These are phyloP conservation scores for Carpinus viminea DNA, from an alignment of 306 rosid species.

Conservation along the genomic window DNA sequence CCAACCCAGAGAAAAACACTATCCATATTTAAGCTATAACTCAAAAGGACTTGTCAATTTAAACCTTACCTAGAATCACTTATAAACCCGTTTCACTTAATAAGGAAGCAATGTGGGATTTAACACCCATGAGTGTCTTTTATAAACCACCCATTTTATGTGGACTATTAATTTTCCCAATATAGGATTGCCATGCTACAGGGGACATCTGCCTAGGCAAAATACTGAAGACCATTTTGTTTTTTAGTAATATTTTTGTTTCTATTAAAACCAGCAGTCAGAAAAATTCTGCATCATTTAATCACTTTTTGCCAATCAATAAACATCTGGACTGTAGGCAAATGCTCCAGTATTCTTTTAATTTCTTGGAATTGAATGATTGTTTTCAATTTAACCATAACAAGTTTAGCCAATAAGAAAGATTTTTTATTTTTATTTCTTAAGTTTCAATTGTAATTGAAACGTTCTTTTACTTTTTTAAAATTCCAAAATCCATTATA, in stretches of 20 bases:
- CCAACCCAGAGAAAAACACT: too few species aligned
- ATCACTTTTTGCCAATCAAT: not conserved
- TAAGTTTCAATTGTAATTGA: not conserved
- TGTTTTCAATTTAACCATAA: not conserved
- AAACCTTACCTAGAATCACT: too few species aligned
- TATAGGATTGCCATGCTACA: too few species aligned
- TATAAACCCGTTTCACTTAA: too few species aligned
- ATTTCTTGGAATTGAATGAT: not conserved
- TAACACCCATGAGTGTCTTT: too few species aligned
- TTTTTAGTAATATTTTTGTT: not conserved
- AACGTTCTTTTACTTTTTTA: not conserved
- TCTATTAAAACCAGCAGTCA: not conserved
- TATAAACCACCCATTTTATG: too few species aligned
- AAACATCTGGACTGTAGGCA: not conserved
- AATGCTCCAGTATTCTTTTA: not conserved
- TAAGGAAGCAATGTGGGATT: too few species aligned
- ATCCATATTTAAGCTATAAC: too few species aligned
- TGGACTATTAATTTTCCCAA: too few species aligned
- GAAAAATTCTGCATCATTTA: not conserved
- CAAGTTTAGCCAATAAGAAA: not conserved
- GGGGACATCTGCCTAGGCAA: not conserved
- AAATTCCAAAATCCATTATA: constrained; percentile 13
- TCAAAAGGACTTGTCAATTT: too few species aligned
- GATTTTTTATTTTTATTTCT: not conserved
- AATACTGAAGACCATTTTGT: not conserved